Percentiles rank a stretch among this genome's conserved stretches.
Evolutionary conservation across 768 basidiomycete species (phyloP).

Genomic region (Kwoniella sp.): DNA sequence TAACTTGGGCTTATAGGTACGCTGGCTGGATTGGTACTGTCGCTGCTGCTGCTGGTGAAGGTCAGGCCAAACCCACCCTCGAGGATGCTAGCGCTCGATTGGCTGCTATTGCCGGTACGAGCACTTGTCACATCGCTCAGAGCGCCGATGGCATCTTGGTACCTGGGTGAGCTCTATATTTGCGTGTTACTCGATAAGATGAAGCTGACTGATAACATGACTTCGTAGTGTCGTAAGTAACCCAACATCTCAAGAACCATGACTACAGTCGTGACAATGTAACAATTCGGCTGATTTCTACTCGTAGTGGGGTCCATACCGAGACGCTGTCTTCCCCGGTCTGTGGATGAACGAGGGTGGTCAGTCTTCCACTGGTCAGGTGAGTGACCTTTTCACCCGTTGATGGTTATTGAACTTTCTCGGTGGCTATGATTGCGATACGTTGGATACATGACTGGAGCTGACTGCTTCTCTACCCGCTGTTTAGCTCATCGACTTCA

Average conservation of each 20-base stretch:
- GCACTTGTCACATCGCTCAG: conserved; percentile 93
- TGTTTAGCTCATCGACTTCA: conserved; percentile 83
- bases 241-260: too few species aligned
- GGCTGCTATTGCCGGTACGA: conserved; percentile 92
- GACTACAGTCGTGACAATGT: too few species aligned
- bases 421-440: too few species aligned
- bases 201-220: background rate
- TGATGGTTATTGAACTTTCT: too few species aligned
- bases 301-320: conserved; percentile 52
- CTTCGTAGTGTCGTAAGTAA: conserved; percentile 32
- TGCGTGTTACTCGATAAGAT: background rate
- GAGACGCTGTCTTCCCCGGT: conserved; percentile 85
- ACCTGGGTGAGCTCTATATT: conserved; percentile 61
- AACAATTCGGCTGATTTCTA: background rate
- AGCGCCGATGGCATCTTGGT: conserved; percentile 83
- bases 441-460: too few species aligned
- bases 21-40: conserved; percentile 98
- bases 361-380: conserved; percentile 96
- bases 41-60: conserved; percentile 66
- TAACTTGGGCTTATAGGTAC: conserved; percentile 58
- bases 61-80: conserved; percentile 63
- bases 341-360: conserved; percentile 99
- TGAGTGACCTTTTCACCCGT: conserved; percentile 42
- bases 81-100: conserved; percentile 78
- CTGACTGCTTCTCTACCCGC: background rate